Conservation (phyloP, 208 protist species). For the Trypanosoma brucei region DNA sequence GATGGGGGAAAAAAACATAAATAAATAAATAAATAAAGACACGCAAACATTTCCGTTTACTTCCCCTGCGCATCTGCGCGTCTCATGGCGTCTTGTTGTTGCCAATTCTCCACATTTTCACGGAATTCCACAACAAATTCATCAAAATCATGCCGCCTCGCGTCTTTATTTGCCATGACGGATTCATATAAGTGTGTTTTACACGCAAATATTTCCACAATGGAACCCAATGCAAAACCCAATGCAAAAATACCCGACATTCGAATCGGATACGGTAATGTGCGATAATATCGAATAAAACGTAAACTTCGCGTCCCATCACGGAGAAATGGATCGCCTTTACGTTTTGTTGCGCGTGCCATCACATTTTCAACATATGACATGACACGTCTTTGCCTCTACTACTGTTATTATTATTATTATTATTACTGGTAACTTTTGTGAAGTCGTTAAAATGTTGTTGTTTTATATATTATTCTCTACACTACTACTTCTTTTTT, state of each 20-base stretch:
- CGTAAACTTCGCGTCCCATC: slow-evolving; percentile 36
- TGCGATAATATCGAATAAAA: slow-evolving; percentile 49
- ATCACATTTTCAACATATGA: slow-evolving; percentile 16
- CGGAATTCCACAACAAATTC: slow-evolving; percentile 78
- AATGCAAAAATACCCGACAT: slow-evolving; percentile 55
- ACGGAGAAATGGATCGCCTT: slow-evolving; percentile 51
- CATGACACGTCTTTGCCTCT: slow-evolving; percentile 4
- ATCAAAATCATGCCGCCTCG: slow-evolving; percentile 71
- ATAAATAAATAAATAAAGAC: no score
- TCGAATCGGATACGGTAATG: slow-evolving; percentile 45
- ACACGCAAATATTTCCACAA: slow-evolving; percentile 76
- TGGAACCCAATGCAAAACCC: slow-evolving; percentile 46
- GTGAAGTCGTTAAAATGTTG: no score
- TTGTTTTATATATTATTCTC: no score
- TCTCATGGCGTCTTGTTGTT: slow-evolving; percentile 53
- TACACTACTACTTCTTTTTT: no score
- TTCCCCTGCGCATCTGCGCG: background rate
- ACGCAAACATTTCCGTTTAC: no score
- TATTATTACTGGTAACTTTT: background rate
- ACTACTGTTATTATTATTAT: slow-evolving; percentile 5
- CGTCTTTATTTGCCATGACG: slow-evolving; percentile 79
- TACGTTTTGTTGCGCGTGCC: slow-evolving; percentile 9
- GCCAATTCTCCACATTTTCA: slow-evolving; percentile 66
- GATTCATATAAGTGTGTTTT: slow-evolving; percentile 78
- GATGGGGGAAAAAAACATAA: no score